A percentile compares a stretch with the other conserved stretches of the same genome.
These are phyloP conservation scores for Parathielavia hyrcaniae DNA, from an alignment of 495 filamentous ascomycete species.

Conservation along the genomic window DNA sequence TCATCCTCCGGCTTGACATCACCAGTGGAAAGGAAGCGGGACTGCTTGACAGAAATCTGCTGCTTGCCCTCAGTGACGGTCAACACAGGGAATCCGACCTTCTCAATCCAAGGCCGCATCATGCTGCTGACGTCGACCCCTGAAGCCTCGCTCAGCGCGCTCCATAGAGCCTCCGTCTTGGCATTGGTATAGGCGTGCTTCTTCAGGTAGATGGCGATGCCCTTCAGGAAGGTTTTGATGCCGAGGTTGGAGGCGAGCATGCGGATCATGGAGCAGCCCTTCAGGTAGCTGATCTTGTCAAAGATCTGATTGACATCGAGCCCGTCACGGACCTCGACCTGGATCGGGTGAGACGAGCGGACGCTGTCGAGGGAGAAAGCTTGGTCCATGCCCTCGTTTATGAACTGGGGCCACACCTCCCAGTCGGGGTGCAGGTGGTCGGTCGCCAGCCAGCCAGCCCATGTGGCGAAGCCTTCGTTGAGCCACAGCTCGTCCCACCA, in stretches of 20 bases:
- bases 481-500: slow-evolving; percentile 97
- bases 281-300: slow-evolving; percentile 90
- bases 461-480: slow-evolving; percentile 95
- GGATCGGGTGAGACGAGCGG: slow-evolving; percentile 87
- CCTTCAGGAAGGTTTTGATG: slow-evolving; percentile 75
- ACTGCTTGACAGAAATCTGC: slow-evolving; percentile 75
- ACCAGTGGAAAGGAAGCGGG: slow-evolving; percentile 81
- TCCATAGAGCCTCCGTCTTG: slow-evolving; percentile 88
- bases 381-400: slow-evolving; percentile 84
- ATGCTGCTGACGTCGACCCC: slow-evolving; percentile 78
- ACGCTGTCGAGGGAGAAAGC: slow-evolving; percentile 84
- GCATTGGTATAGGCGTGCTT: slow-evolving; percentile 88
- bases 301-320: slow-evolving; percentile 96
- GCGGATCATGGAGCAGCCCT: slow-evolving; percentile 89
- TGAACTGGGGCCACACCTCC: slow-evolving; percentile 93
- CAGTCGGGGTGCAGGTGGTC: slow-evolving; percentile 91
- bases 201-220: slow-evolving; percentile 83
- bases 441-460: slow-evolving; percentile 92
- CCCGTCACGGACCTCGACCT: slow-evolving; percentile 82
- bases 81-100: slow-evolving; percentile 88
- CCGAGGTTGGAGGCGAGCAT: slow-evolving; percentile 88
- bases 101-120: slow-evolving; percentile 91
- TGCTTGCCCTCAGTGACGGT: slow-evolving; percentile 76
- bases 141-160: slow-evolving; percentile 79
- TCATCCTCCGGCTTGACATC: slow-evolving; percentile 82